phyloP scores from a whole-genome alignment of 495 filamentous ascomycete species.

The Tetracladium setigerum region DNA sequence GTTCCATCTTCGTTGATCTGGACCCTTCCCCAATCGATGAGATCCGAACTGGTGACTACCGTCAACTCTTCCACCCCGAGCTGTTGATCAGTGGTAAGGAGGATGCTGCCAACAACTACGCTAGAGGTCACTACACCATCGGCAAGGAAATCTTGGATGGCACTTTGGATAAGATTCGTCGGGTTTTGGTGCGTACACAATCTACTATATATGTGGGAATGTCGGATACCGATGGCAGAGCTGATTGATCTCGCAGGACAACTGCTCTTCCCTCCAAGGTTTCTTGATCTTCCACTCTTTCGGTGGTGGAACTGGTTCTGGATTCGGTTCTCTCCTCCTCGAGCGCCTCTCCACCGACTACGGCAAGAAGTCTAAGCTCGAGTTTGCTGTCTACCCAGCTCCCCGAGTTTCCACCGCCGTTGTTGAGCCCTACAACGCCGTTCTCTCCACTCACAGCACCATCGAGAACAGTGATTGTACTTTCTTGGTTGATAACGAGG shows the following conservation, averaged over 20 bases:
- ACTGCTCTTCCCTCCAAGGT: slow-evolving; percentile 83
- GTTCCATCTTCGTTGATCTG: slow-evolving; percentile 83
- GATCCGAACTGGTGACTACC: slow-evolving; percentile 76
- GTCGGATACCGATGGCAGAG: not conserved
- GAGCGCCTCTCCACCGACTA: slow-evolving; percentile 86
- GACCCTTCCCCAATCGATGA: slow-evolving; percentile 90
- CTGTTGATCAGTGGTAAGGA: slow-evolving; percentile 85
- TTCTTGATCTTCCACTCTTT: slow-evolving; percentile 95
- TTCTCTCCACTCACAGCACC: slow-evolving; percentile 85
- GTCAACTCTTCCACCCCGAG: slow-evolving; percentile 86
- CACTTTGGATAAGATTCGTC: slow-evolving; percentile 78
- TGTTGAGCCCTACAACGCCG: slow-evolving; percentile 90
- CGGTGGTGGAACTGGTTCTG: slow-evolving; percentile 85
- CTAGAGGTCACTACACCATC: slow-evolving; percentile 87
- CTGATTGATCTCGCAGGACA: slow-evolving; percentile 47
- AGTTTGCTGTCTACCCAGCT: slow-evolving; percentile 85
- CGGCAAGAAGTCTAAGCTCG: slow-evolving; percentile 91
- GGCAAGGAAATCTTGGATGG: slow-evolving; percentile 85
- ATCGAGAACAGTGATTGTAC: slow-evolving; percentile 92
- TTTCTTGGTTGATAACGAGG: slow-evolving; percentile 89
- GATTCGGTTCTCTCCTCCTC: slow-evolving; percentile 79
- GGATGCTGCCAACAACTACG: slow-evolving; percentile 94
- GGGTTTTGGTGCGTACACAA: slow-evolving; percentile 44
- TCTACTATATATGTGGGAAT: not conserved
- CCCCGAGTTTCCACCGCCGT: slow-evolving; percentile 81